Base-by-base conservation (phyloP, 2,329 filamentous ascomycete species). In the Fusarium sublunatum region DNA sequence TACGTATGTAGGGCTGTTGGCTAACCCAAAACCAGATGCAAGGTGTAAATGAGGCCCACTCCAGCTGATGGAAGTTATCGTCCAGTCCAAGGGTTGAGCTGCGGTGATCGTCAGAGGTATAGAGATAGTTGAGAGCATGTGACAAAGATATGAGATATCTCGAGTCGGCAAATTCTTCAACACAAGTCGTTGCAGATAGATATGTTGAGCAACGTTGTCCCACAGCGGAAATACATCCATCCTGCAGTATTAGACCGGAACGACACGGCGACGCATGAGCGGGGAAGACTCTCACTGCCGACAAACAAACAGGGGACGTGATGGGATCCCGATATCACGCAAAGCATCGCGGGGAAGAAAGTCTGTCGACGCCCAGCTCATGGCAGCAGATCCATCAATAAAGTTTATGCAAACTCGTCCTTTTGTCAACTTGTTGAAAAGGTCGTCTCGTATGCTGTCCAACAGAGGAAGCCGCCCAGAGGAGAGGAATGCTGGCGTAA, bases 401-500 rank as follows among this genome's bases (percentile, higher is more conserved):
- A 46, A 28, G 32, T 53, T 53, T 46, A 15, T 46, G 39, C 41
- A 52, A 28, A 32, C 26, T 39, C 22, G 25, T 35, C 26, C 32
- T 42, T 35, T 29, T 26, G 49, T 26, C 43, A 51, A 32, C 31
- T 38, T 34, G 31, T 45, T 10, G 19, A 22, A 44, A 15, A 25
- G 40, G 25, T 31, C 19, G 25, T 28, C 13, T 29, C 44, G 39
- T 41, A 24, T 19, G 15, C n/a, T 7, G 39, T 35, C 28, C 24
- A 28, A 25, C n/a, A 42, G 24, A 39, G 24, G 9, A 31, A 43
- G 43, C 42, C 7, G 31, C n/a, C 29, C 31, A 39, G 12, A 42
- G n/a, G 45, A 44, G 40, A 61, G 64, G 61, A 70, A 70, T 68
- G 67, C 15, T 57, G 54, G 55, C 55, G 58, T 12, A 40, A 24